A percentile compares a stretch with the other conserved stretches of the same genome.
Conservation (phyloP, 768 basidiomycete genomes). For the Tricholoma flavovirens region DNA sequence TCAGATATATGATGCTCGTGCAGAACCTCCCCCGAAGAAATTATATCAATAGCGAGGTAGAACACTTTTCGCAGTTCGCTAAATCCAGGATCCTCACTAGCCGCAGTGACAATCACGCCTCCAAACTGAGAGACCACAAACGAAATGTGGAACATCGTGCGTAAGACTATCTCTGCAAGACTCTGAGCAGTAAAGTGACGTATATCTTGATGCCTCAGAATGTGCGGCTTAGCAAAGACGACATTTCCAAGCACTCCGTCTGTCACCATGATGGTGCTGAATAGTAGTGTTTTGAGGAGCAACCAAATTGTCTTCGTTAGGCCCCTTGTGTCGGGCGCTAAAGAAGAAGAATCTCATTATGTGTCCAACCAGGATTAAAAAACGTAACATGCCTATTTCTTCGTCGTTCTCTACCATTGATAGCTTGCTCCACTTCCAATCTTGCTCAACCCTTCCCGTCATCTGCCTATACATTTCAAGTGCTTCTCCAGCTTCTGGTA, state of each 20-base stretch:
- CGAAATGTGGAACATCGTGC: conserved; percentile 59
- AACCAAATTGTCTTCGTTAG: conserved; percentile 54
- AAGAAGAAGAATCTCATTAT: not conserved
- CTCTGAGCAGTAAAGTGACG: conserved; percentile 15
- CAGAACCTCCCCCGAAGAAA: conserved; percentile 32
- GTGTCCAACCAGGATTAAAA: not conserved
- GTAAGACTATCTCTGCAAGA: conserved; percentile 50
- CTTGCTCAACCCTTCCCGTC: conserved; percentile 38
- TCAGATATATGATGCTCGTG: conserved; percentile 19
- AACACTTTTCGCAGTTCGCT: conserved; percentile 68
- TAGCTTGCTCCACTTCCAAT: conserved; percentile 41
- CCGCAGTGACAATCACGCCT: conserved; percentile 50
- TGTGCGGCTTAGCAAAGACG: conserved; percentile 43
- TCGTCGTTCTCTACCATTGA: conserved; percentile 26
- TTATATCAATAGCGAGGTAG: conserved; percentile 72
- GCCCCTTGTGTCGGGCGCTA: conserved; percentile 40
- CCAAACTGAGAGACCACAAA: conserved; percentile 81
- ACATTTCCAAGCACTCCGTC: conserved; percentile 54
- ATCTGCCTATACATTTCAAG: conserved; percentile 30
- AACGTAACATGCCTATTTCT: conserved; percentile 24
- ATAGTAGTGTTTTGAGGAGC: conserved; percentile 70
- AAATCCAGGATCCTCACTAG: conserved; percentile 45
- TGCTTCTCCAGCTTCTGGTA: conserved; percentile 22
- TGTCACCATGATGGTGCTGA: conserved; percentile 62
- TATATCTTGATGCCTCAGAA: conserved; percentile 12